These are phyloP conservation scores for Punctularia strigosozonata DNA, from an alignment of 768 basidiomycete species.

Conservation along the genomic window DNA sequence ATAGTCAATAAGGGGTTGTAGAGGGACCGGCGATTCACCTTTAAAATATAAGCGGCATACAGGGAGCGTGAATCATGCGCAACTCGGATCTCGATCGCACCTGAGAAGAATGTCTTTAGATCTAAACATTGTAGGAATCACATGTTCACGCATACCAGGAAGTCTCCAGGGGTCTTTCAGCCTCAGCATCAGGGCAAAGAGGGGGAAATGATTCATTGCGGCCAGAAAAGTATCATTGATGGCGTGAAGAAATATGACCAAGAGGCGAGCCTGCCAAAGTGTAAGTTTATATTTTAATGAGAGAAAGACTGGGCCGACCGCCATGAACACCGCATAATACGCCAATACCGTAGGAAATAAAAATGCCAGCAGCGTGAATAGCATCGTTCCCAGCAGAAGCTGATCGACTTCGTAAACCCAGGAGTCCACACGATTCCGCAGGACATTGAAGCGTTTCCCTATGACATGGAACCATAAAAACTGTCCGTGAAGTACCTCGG, in stretches of 20 bases:
- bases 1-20: too few species aligned
- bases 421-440: conserved; percentile 80
- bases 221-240: conserved; percentile 52
- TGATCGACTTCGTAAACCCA: conserved; percentile 92
- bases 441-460: conserved; percentile 85
- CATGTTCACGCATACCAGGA: conserved; percentile 58
- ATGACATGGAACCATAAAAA: background rate
- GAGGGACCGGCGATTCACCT: too few species aligned
- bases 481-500: background rate
- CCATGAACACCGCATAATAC: conserved; percentile 76
- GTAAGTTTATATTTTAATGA: background rate
- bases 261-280: conserved; percentile 34
- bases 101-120: too few species aligned
- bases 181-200: conserved; percentile 79
- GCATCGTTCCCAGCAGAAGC: conserved; percentile 84
- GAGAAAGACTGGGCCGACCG: conserved; percentile 25
- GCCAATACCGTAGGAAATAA: conserved; percentile 77
- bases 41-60: too few species aligned
- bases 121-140: too few species aligned
- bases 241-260: conserved; percentile 47
- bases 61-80: too few species aligned
- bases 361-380: conserved; percentile 75
- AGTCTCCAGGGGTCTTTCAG: conserved; percentile 75
- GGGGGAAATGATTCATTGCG: conserved; percentile 85
- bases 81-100: too few species aligned